Percentiles rank a stretch among this genome's conserved stretches.
These are phyloP conservation scores for Taphrina wiesneri DNA, from an alignment of 1,139 yeast species.

Conservation along the genomic window DNA sequence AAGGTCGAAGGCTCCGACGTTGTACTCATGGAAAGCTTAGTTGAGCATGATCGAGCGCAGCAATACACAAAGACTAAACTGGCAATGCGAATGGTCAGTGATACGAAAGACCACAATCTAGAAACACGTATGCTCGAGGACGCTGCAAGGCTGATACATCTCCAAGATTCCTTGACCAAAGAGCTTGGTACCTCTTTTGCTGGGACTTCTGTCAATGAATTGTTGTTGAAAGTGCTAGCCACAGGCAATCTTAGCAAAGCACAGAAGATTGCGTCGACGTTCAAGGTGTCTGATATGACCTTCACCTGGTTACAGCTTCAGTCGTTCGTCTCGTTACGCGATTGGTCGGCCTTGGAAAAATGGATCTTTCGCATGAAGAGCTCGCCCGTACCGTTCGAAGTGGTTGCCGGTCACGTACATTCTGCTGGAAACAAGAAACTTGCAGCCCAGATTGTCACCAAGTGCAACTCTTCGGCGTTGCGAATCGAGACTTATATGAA, in stretches of 20 bases:
- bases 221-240: conserved; percentile 57
- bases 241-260: conserved; percentile 65
- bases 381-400: conserved; percentile 73
- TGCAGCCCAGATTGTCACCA: conserved; percentile 50
- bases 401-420: conserved; percentile 59
- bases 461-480: conserved; percentile 47
- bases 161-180: conserved; percentile 44
- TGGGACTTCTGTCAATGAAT: conserved; percentile 57
- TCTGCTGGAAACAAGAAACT: conserved; percentile 53
- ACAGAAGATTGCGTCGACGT: conserved; percentile 57
- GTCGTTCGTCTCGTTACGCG: conserved; percentile 54
- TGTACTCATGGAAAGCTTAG: conserved; percentile 46
- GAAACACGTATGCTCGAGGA: conserved; percentile 49
- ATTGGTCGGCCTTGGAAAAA: conserved; percentile 63
- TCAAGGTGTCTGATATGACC: conserved; percentile 64
- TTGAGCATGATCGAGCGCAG: conserved; percentile 36
- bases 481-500: conserved; percentile 55
- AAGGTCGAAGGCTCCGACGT: conserved; percentile 52
- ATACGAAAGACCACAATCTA: conserved; percentile 42
- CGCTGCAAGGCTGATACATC: conserved; percentile 47
- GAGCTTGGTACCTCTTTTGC: conserved; percentile 60
- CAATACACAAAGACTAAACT: conserved; percentile 41
- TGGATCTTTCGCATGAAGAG: conserved; percentile 52
- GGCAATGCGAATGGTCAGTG: conserved; percentile 42
- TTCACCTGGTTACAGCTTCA: conserved; percentile 64